These are phyloP conservation scores for Aspergillus quadrilineatus DNA, from an alignment of 2,329 filamentous ascomycete genomes.

Conservation along the genomic window DNA sequence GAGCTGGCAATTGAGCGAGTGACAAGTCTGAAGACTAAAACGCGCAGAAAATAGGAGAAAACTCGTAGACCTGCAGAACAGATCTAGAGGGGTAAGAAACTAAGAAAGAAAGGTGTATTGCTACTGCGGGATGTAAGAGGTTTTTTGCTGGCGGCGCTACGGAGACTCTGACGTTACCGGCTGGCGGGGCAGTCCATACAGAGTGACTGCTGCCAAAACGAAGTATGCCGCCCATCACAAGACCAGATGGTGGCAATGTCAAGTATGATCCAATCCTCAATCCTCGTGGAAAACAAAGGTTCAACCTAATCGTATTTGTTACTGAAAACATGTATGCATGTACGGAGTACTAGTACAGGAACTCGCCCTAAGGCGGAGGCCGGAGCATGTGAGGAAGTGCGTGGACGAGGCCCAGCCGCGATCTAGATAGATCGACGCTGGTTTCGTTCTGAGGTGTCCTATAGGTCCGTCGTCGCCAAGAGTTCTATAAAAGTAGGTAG, in stretches of 20 bases:
- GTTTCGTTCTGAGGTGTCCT: neutral
- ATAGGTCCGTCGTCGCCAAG: slow-evolving; percentile 4
- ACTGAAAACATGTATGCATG: slow-evolving; percentile 16
- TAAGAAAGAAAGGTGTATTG: slow-evolving; percentile 5
- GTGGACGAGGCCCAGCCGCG: neutral
- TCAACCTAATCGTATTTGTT: slow-evolving; percentile 15
- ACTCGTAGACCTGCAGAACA: slow-evolving; percentile 8
- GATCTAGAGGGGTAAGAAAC: slow-evolving; percentile 1
- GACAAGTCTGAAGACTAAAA: neutral
- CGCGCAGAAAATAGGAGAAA: slow-evolving; percentile 2
- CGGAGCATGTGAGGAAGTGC: slow-evolving; percentile 1
- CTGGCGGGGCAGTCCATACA: slow-evolving; percentile 22
- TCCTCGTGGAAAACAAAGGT: neutral
- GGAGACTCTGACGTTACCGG: slow-evolving; percentile 28
- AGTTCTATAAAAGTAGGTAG: slow-evolving; percentile 11
- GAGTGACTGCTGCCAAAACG: slow-evolving; percentile 6
- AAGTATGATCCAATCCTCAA: neutral
- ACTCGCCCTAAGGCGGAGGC: slow-evolving; percentile 5
- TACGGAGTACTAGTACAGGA: slow-evolving; percentile 21
- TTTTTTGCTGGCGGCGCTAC: slow-evolving; percentile 19
- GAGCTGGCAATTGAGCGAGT: slow-evolving; percentile 18
- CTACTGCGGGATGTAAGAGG: slow-evolving; percentile 15
- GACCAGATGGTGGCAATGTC: neutral
- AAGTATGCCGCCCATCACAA: slow-evolving; percentile 1
- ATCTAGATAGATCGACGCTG: neutral